Evolutionary conservation across 768 basidiomycete genomes (phyloP).

Genomic region (Mycena belliarum): DNA sequence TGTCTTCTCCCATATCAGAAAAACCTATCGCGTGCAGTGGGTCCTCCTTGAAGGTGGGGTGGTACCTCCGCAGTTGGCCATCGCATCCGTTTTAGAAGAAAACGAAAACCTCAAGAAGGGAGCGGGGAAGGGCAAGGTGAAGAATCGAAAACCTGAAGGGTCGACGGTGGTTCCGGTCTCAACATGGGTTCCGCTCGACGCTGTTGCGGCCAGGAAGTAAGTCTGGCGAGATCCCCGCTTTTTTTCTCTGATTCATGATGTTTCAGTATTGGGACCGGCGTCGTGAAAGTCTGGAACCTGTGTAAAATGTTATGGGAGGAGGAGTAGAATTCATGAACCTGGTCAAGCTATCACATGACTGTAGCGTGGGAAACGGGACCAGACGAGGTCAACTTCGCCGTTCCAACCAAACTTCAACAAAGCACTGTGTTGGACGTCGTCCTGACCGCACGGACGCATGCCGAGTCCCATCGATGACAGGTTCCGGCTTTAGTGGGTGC

Average conservation of each 20-base stretch:
- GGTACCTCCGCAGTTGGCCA: conserved; percentile 37
- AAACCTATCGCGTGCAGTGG: conserved; percentile 81
- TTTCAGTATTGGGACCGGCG: conserved; percentile 70
- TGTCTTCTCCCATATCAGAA: conserved; percentile 87
- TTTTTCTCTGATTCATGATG: background rate
- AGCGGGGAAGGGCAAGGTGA: conserved; percentile 5
- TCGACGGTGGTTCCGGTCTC: conserved; percentile 25
- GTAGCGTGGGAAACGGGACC: no score
- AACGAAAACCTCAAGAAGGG: background rate
- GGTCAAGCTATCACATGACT: no score
- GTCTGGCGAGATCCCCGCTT: conserved; percentile 26
- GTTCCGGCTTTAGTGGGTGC: conserved; percentile 23
- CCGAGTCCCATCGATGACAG: background rate
- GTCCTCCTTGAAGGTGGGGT: conserved; percentile 61
- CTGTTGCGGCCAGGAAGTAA: conserved; percentile 64
- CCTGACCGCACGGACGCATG: background rate
- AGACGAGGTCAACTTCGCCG: no score
- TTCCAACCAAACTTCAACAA: no score
- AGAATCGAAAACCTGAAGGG: conserved; percentile 20
- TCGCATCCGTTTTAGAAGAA: background rate
- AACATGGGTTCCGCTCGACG: conserved; percentile 56
- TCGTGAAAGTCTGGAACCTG: conserved; percentile 72
- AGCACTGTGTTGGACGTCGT: no score
- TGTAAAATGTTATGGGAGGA: conserved; percentile 50
- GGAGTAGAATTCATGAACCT: background rate